These are phyloP conservation scores for Nicotiana undulata DNA, from an alignment of 257 asterid species.

Conservation along the genomic window DNA sequence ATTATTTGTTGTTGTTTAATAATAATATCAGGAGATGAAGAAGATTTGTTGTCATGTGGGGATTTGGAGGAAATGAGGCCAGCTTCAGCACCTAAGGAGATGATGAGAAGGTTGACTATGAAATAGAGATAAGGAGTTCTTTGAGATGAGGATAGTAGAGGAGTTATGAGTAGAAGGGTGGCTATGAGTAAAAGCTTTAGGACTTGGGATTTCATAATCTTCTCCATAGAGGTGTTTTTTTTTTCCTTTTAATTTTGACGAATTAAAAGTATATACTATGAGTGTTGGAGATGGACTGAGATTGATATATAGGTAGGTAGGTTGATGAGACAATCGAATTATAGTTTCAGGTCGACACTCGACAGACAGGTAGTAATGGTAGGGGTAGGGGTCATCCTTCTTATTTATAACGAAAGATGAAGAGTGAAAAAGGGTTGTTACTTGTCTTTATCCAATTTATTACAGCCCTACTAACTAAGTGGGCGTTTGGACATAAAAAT, in stretches of 20 bases:
- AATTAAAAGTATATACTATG: background rate
- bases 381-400: background rate
- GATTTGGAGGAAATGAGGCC: slow-evolving; percentile 44
- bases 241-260: background rate
- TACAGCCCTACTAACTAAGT: background rate
- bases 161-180: slow-evolving; percentile 31
- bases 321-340: too few species aligned
- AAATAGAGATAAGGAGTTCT: slow-evolving; percentile 44
- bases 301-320: background rate
- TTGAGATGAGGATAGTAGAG: slow-evolving; percentile 40
- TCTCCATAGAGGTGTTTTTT: slow-evolving; percentile 11
- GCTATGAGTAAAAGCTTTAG: slow-evolving; percentile 27
- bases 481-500: too few species aligned
- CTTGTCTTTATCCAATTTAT: background rate
- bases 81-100: slow-evolving; percentile 49
- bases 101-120: slow-evolving; percentile 43
- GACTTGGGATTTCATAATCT: slow-evolving; percentile 25
- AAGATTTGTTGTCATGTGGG: background rate
- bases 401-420: background rate
- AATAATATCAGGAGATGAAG: background rate
- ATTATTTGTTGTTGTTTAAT: background rate
- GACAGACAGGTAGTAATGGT: background rate
- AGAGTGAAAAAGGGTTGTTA: background rate
- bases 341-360: background rate
- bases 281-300: background rate